Conservation (phyloP, 2,329 filamentous ascomycete species). For the Metarhizium robertsii region DNA sequence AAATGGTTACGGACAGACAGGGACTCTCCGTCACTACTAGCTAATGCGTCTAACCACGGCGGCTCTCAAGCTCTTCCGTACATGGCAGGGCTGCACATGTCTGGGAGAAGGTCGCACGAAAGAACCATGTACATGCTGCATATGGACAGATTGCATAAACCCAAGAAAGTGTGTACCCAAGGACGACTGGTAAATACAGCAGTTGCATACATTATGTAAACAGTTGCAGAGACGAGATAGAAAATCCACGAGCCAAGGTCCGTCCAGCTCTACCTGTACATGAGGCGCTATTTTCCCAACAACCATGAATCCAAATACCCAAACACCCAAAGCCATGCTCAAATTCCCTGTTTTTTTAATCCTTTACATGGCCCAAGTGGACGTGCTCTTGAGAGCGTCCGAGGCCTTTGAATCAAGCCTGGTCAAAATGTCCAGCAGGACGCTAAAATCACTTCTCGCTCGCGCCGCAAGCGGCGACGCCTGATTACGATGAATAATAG, state of each 20-base stretch:
- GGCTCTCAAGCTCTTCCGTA: too few relatives aligned
- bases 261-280: neutral
- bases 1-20: constrained; percentile 16
- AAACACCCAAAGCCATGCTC: neutral
- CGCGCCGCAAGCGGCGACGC: constrained; percentile 26
- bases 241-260: neutral
- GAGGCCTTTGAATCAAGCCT: constrained; percentile 33
- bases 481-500: constrained; percentile 28
- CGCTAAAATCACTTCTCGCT: constrained; percentile 27
- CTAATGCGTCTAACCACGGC: too few relatives aligned
- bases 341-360: neutral
- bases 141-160: too few relatives aligned
- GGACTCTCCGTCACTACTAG: neutral
- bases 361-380: constrained; percentile 8
- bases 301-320: neutral
- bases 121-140: too few relatives aligned
- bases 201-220: too few relatives aligned
- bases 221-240: neutral
- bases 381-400: constrained; percentile 26
- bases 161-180: too few relatives aligned
- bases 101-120: too few relatives aligned
- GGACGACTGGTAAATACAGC: too few relatives aligned
- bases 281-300: neutral
- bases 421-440: constrained; percentile 30
- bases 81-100: too few relatives aligned